Evolutionary conservation across 768 basidiomycete species (phyloP), one percentile per base, ranked within the genome.

Genomic region (Boletus rex-veris): DNA sequence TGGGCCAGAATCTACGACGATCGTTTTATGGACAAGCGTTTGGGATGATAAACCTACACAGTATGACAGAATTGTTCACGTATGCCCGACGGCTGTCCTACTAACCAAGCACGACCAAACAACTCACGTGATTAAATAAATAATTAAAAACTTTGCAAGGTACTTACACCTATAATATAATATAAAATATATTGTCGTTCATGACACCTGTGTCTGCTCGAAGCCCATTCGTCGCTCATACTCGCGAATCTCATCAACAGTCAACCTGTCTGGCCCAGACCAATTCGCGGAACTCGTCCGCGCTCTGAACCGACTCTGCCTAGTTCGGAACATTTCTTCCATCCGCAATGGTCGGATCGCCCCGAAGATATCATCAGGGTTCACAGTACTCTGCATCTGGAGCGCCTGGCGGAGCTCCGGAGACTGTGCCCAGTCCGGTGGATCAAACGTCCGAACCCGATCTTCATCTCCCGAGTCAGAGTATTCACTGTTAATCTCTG

Each of bases 401-500:
- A 98, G 78, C 3, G 90, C 90, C 54, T 85, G 80, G 14, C 83
- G 78, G 28, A 98, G 79, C 63, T 88, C 86, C 11, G 94, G 94
- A 24, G 91, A 92, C 67, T 95, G 90, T 1, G 94, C 92, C 96
- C 96, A 98, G 21, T 81, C 77, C 3, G 92, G 91, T 54, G 86
- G 81, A 61, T 86, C 80, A 59, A 84, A 86, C n/a, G 83, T 84
- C 58, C 81, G 77, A 39, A 80, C 78, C 18, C 87, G 82, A 59
- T 86, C 84, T 67, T 95, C 93, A 60, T 95, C 92, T 42, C 93
- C 96, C 5, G 94, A 97, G 71, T 95, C 91, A 6, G 94, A 97
- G 71, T 98, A 98, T 64, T 98, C 96, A 73, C 90, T 93, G 63
- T 93, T 88, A 65, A 97, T 93, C 43, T 98, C 96, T 0, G 96